Evolutionary conservation across 148 eudicot species (phyloP), one percentile per base, ranked within the genome.

Genomic region (Linanthus parryae): DNA sequence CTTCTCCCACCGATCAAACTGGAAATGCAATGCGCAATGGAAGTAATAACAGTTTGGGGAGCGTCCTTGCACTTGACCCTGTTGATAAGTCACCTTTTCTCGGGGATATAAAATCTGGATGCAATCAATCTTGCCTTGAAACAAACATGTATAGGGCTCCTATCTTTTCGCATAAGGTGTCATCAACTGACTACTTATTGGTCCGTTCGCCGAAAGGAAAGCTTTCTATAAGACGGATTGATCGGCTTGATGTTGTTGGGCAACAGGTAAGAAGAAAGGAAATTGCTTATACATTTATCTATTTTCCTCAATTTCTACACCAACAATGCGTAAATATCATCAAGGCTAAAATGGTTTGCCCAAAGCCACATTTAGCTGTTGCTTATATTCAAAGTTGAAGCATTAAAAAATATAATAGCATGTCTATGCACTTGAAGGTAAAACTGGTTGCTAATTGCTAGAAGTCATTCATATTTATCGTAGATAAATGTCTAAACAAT

Each of bases 31-130:
- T 92, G 64, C 80, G 94, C 11, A 92, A 61, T 76, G 72, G 62
- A 50, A n/a, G n/a, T n/a, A 65, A 66, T 56, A 71, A 48, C 48
- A 61, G 78, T 56, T 68, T 87, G 74, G 99, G 99, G 56, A 82
- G 74, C 38, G 76, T 92, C 54, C 82, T 84, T 48, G 48, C 71
- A 21, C 96, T 92, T 75, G 96, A 92, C 70, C 89, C 90, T 45
- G 81, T 91, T 77, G 99, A 92, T 73, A 92, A 87, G 72, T 87
- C 96, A 33, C 99, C 99, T 51, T 92, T 92, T 54, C 83, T 92
- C 46, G 99, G 96, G 65, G 99, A 92, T 62, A 73, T 92, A 73
- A 92, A 76, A 61, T 69, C 91, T 48, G 94, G 99, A 41, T 81
- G 64, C 58, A 73, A 70, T 69, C 99, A 92, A 56, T 82, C 96